Base-by-base conservation (phyloP, 495 filamentous ascomycete genomes). In the Podospora conica region DNA sequence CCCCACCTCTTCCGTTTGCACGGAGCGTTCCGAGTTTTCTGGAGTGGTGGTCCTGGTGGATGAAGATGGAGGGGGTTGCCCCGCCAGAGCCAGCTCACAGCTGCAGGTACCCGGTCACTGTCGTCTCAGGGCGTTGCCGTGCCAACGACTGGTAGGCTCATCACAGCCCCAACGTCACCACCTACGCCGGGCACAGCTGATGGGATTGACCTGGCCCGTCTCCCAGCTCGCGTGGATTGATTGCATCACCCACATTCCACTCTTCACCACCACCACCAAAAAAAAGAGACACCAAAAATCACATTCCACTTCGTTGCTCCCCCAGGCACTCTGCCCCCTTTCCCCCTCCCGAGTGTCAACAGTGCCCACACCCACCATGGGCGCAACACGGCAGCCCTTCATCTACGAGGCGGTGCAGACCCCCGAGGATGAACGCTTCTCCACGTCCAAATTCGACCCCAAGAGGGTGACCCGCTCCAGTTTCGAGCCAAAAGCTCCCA, bases 391-490 rank as follows among this genome's bases (percentile, higher is more conserved):
- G 61, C 87, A 84, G 79, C 92, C 92, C 62, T 96, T 89, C 81
- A 80, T 96, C 77, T 96, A 96, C 78, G 85, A 88, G 70, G 74
- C 77, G 31, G 76, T 82, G 55, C 73, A 66, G 61, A 74, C 78
- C 57, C 73, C 73, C 58, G 78, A 57, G 18, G 63, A 84, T 53
- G 75, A 76, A 68, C 65, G 82, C 79, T 61, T 77, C 74, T 73
- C 83, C 68, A 81, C 89, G 33, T 80, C 77, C 9, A 71, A 75
- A 0, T 97, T 95, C 78, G 90, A 97, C 71, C 93, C 93, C 15
- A 95, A 91, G 71, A 88, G 88, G 63, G 85, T 89, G 33, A 91
- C 91, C 9, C 82, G 90, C 74, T 88, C 90, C 64, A 92, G 89
- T 75, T 87, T 79, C 70, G 77, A 84, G 67, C 81, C 78, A 18